Evolutionary conservation across 1,139 yeast genomes (phyloP).

Genomic region (Yamadazyma jaroonii): DNA sequence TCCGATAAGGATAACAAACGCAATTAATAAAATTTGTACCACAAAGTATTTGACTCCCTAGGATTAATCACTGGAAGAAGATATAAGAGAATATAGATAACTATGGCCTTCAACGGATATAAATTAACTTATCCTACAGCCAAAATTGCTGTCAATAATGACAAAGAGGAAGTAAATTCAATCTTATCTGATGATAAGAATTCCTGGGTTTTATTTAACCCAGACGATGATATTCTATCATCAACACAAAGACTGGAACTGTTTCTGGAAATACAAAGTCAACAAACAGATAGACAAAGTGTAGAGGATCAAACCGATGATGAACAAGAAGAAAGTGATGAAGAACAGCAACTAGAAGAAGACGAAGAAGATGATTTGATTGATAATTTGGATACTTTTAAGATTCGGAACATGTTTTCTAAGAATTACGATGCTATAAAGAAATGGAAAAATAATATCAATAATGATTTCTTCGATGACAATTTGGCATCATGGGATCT

Average conservation of each 20-base stretch:
- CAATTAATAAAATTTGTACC: too few species aligned
- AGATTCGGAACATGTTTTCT: constrained; percentile 14
- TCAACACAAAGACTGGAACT: constrained; percentile 20
- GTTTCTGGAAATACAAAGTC: constrained; percentile 11
- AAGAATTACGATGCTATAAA: constrained; percentile 13
- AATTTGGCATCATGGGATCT: constrained; percentile 47
- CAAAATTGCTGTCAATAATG: constrained; percentile 10
- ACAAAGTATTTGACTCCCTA: neutral
- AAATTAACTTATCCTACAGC: constrained; percentile 15
- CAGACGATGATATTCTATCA: constrained; percentile 41
- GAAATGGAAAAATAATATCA: constrained; percentile 18
- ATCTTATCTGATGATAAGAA: constrained; percentile 26
- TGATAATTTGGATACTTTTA: constrained; percentile 15
- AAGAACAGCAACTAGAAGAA: constrained; percentile 10
- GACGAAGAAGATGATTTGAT: constrained; percentile 17
- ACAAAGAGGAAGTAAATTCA: constrained; percentile 12
- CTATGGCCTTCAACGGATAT: constrained; percentile 18
- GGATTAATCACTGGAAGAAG: neutral
- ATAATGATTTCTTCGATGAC: constrained; percentile 28
- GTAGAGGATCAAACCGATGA: neutral
- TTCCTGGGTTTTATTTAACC: constrained; percentile 45
- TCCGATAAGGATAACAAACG: too few species aligned
- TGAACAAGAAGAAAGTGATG: constrained; percentile 2
- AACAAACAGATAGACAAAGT: constrained; percentile 1
- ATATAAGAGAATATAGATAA: neutral